phyloP scores from a whole-genome alignment of 352 stramenopile species.

The Globisporangium emineosum region DNA sequence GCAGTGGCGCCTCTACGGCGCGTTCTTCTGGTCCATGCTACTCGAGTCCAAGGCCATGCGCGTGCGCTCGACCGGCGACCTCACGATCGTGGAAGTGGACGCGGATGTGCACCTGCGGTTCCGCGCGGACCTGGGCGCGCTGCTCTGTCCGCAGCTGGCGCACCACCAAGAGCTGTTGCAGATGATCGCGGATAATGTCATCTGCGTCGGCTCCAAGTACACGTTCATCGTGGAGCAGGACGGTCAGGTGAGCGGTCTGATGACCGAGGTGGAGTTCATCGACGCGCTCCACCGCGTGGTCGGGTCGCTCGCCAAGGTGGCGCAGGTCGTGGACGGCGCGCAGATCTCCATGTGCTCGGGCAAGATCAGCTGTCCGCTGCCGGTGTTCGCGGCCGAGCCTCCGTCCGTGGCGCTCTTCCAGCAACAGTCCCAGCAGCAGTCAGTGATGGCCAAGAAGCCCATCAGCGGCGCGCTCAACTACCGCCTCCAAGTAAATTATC shows the following conservation, averaged over 20 bases:
- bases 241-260: slow-evolving; percentile 12
- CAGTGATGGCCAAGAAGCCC: slow-evolving; percentile 9
- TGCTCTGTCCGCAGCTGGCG: slow-evolving; percentile 13
- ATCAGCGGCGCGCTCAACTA: slow-evolving; percentile 12
- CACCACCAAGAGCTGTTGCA: slow-evolving; percentile 15
- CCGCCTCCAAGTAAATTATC: slow-evolving; percentile 14
- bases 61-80: slow-evolving; percentile 6
- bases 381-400: neutral
- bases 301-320: slow-evolving; percentile 11
- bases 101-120: slow-evolving; percentile 15
- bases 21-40: slow-evolving; percentile 20
- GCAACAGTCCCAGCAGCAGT: slow-evolving; percentile 10
- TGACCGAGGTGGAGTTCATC: slow-evolving; percentile 14
- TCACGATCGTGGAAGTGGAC: slow-evolving; percentile 16
- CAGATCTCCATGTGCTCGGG: slow-evolving; percentile 16
- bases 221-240: slow-evolving; percentile 16
- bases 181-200: slow-evolving; percentile 14
- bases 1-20: slow-evolving; percentile 16
- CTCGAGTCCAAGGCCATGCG: slow-evolving; percentile 12
- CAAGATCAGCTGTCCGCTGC: slow-evolving; percentile 12
- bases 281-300: slow-evolving; percentile 14
- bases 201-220: slow-evolving; percentile 16
- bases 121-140: slow-evolving; percentile 11
- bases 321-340: slow-evolving; percentile 13
- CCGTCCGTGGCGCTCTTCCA: neutral